Conservation (phyloP, 1,284 basidiomycete genomes). For the Exobasidium cylindrosporum region DNA sequence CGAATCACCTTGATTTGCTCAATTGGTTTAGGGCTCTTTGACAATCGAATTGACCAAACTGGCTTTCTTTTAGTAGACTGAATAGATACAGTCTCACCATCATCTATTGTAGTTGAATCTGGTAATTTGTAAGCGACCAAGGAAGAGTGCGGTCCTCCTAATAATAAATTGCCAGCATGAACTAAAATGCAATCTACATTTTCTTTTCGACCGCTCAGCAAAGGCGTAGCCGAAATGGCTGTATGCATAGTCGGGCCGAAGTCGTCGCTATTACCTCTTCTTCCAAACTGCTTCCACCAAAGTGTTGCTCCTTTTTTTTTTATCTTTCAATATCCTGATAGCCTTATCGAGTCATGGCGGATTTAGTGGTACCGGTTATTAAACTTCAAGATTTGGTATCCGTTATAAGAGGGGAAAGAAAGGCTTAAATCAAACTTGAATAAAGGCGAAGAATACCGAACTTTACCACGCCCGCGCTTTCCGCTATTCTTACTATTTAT, state of each 20-base stretch:
- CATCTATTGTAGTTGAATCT: not conserved
- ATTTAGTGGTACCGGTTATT: too few species aligned
- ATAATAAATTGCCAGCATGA: slow-evolving; percentile 7
- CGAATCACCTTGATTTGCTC: slow-evolving; percentile 8
- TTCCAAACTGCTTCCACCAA: too few species aligned
- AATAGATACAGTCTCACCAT: not conserved
- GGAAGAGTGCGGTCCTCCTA: not conserved
- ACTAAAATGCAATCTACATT: slow-evolving; percentile 9
- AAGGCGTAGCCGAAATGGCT: slow-evolving; percentile 14
- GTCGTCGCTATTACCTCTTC: not conserved
- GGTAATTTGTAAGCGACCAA: slow-evolving; percentile 9
- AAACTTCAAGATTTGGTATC: too few species aligned
- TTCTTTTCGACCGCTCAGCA: slow-evolving; percentile 17
- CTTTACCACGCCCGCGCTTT: too few species aligned
- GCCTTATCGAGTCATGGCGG: not conserved
- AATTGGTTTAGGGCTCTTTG: slow-evolving; percentile 2
- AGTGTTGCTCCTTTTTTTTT: too few species aligned
- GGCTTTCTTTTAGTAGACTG: not conserved
- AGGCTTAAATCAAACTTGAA: too few species aligned
- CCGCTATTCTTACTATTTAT: too few species aligned
- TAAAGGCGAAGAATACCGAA: too few species aligned
- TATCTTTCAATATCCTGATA: too few species aligned
- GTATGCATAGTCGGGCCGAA: slow-evolving; percentile 13
- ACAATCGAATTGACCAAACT: slow-evolving; percentile 1
- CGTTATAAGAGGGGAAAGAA: too few species aligned